These are phyloP conservation scores for Phaffomyces thermotolerans DNA, from an alignment of 805 yeast species.

Conservation along the genomic window DNA sequence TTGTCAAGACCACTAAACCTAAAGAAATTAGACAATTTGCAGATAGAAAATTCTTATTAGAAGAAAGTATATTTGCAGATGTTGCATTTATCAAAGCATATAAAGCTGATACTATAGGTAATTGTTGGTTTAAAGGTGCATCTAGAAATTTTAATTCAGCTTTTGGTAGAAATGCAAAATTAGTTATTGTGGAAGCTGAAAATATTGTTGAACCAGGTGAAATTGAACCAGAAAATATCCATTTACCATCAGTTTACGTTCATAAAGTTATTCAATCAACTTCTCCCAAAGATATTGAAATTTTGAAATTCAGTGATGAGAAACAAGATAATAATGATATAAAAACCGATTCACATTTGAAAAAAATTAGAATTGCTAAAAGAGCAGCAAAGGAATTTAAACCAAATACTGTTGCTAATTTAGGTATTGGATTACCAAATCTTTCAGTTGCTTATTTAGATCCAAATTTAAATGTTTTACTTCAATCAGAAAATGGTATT, in stretches of 20 bases:
- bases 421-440: constrained; percentile 48
- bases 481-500: constrained; percentile 44
- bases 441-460: constrained; percentile 37
- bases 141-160: constrained; percentile 39
- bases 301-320: constrained; percentile 20
- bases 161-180: constrained; percentile 38
- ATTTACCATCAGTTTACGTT: constrained; percentile 41
- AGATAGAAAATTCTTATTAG: constrained; percentile 37
- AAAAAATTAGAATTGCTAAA: constrained; percentile 31
- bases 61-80: constrained; percentile 38
- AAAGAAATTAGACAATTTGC: constrained; percentile 37
- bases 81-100: constrained; percentile 42
- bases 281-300: constrained; percentile 37
- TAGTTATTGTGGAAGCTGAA: constrained; percentile 46
- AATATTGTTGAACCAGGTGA: constrained; percentile 40
- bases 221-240: constrained; percentile 37
- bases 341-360: constrained; percentile 9
- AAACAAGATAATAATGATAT: neutral
- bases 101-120: constrained; percentile 42
- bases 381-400: constrained; percentile 41
- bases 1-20: constrained; percentile 30
- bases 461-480: constrained; percentile 28
- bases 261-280: constrained; percentile 33
- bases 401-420: constrained; percentile 36
- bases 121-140: constrained; percentile 40